Conservation (phyloP, 192 early-diverging fungal genomes). For the Backusella australiensis region DNA sequence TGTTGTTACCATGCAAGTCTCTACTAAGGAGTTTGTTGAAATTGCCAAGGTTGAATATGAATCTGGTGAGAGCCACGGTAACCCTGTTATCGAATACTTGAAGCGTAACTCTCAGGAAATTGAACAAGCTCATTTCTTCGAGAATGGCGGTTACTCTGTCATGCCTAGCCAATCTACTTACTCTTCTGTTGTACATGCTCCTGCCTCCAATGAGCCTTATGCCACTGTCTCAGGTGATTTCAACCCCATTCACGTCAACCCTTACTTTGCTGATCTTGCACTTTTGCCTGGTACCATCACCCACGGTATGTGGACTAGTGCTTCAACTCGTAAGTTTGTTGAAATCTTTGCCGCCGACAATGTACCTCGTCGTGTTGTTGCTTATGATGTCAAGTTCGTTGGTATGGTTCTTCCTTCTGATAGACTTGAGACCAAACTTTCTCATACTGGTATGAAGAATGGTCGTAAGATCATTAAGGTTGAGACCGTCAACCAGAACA, state of each 20-base stretch:
- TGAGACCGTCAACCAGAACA: constrained; percentile 84
- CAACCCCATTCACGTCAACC: constrained; percentile 97
- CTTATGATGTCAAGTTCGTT: constrained; percentile 84
- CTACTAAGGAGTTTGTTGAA: constrained; percentile 80
- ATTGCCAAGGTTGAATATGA: constrained; percentile 81
- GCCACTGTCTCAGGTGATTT: constrained; percentile 84
- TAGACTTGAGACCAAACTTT: constrained; percentile 85
- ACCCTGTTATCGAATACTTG: constrained; percentile 88
- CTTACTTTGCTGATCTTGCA: constrained; percentile 90
- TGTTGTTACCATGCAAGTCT: constrained; percentile 72
- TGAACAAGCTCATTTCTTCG: constrained; percentile 87
- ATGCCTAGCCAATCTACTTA: constrained; percentile 83
- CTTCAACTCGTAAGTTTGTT: constrained; percentile 92
- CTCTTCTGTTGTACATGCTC: constrained; percentile 84
- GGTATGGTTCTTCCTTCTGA: constrained; percentile 94
- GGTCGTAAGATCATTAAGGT: constrained; percentile 94
- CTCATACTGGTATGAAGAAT: constrained; percentile 94
- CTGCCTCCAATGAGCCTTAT: constrained; percentile 86
- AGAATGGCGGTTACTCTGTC: constrained; percentile 88
- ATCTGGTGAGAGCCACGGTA: constrained; percentile 73
- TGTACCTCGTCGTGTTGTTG: constrained; percentile 82
- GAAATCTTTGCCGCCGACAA: constrained; percentile 95
- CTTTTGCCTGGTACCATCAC: constrained; percentile 91
- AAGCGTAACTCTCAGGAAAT: constrained; percentile 82
- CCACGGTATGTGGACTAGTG: constrained; percentile 98